Evolutionary conservation across 2,329 filamentous ascomycete genomes (phyloP).

Genomic region (Blastomyces emzantsi): DNA sequence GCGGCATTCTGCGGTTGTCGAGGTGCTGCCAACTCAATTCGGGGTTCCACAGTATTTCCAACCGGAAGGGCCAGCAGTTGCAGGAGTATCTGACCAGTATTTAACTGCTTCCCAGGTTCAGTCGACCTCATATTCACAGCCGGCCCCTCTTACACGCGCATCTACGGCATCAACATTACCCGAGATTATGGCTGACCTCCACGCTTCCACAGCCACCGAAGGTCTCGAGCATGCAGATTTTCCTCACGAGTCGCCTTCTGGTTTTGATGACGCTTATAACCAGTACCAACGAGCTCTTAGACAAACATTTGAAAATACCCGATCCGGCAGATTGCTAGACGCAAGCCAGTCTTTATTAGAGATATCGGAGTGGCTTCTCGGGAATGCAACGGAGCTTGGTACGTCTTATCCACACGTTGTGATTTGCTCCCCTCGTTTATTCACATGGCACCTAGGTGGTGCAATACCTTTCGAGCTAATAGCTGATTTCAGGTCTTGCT

Average conservation of each 20-base stretch:
- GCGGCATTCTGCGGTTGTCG: constrained; percentile 67
- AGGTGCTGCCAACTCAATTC: constrained; percentile 62
- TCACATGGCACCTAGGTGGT: constrained; percentile 15
- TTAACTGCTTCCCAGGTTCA: constrained; percentile 55
- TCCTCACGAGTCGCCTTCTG: constrained; percentile 31
- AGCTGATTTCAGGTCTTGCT: constrained; percentile 58
- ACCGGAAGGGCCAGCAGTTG: constrained; percentile 55
- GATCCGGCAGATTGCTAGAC: constrained; percentile 51
- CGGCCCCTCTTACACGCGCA: constrained; percentile 48
- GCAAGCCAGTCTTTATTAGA: constrained; percentile 51
- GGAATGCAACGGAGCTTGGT: constrained; percentile 59
- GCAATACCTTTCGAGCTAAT: constrained; percentile 21
- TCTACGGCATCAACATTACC: constrained; percentile 44
- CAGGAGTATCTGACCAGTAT: constrained; percentile 52
- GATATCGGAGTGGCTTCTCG: constrained; percentile 58
- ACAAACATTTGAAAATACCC: constrained; percentile 63
- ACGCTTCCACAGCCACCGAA: constrained; percentile 30
- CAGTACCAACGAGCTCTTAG: constrained; percentile 48
- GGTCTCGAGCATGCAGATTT: constrained; percentile 27
- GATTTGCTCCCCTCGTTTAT: constrained; percentile 3
- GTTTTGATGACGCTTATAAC: constrained; percentile 59
- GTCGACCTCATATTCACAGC: constrained; percentile 49
- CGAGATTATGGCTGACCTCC: constrained; percentile 44
- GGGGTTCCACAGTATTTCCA: constrained; percentile 66
- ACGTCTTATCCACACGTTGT: constrained; percentile 28